phyloP scores from a whole-genome alignment of 805 yeast species.

The Nakazawaea siamensis region DNA sequence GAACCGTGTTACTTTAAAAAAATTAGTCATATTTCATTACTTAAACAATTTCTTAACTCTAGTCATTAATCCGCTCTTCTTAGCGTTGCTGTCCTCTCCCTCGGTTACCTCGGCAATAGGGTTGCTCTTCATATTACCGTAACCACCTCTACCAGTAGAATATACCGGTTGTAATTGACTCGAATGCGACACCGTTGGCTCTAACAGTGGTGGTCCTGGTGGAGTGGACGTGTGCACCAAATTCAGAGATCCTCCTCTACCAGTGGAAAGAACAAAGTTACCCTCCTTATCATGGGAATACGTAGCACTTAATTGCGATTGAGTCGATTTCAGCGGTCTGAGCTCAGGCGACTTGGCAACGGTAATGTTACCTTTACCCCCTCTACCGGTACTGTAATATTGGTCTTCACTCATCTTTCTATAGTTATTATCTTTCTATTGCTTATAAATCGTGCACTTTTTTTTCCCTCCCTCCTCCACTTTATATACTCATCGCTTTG shows the following conservation, averaged over 20 bases:
- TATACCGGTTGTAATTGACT: conserved; percentile 31
- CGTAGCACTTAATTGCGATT: conserved; percentile 13
- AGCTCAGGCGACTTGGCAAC: conserved; percentile 10
- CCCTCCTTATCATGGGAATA: conserved; percentile 23
- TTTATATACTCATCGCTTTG: neutral
- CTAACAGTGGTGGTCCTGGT: conserved; percentile 33
- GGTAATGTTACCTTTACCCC: conserved; percentile 27
- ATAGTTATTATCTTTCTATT: neutral
- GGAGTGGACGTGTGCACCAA: conserved; percentile 29
- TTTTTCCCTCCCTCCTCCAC: neutral
- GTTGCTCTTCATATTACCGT: conserved; percentile 41
- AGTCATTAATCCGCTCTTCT: conserved; percentile 3
- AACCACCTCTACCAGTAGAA: conserved; percentile 53
- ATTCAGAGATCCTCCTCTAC: conserved; percentile 53
- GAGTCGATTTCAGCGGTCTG: conserved; percentile 11
- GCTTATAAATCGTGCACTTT: neutral
- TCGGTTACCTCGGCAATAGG: conserved; percentile 25
- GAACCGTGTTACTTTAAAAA: conserved; percentile 71
- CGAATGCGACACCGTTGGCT: conserved; percentile 30
- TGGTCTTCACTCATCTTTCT: neutral
- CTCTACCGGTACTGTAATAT: conserved; percentile 22
- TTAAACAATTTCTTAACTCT: conserved; percentile 8
- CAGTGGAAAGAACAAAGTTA: conserved; percentile 36
- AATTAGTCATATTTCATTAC: neutral
- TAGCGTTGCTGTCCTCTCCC: conserved; percentile 30